These are phyloP conservation scores for Danielozyma ontarioensis DNA, from an alignment of 805 yeast genomes.

Conservation along the genomic window DNA sequence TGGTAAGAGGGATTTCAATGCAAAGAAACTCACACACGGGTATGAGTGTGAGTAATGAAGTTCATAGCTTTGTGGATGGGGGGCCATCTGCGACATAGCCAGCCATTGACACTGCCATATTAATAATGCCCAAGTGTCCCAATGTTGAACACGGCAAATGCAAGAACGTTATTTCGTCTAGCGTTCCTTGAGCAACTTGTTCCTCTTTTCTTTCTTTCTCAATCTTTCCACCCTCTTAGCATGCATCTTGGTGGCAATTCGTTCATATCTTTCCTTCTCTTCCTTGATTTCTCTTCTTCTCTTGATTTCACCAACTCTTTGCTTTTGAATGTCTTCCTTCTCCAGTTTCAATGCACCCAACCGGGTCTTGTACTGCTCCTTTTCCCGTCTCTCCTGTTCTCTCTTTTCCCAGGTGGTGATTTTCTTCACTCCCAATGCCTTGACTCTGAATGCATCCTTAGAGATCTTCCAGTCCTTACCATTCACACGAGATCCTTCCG, in stretches of 20 bases:
- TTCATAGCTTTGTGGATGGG: too few relatives aligned
- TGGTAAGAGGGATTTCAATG: too few relatives aligned
- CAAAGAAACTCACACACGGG: too few relatives aligned
- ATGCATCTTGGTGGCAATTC: slow-evolving; percentile 81
- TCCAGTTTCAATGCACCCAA: slow-evolving; percentile 73
- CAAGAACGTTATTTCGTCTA: too few relatives aligned
- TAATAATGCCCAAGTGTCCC: too few relatives aligned
- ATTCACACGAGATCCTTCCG: slow-evolving; percentile 48
- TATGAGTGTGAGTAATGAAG: too few relatives aligned
- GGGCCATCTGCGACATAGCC: too few relatives aligned
- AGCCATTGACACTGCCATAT: too few relatives aligned
- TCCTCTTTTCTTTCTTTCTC: slow-evolving; percentile 89
- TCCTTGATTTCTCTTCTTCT: slow-evolving; percentile 76
- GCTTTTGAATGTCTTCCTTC: slow-evolving; percentile 56
- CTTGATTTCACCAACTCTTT: slow-evolving; percentile 52
- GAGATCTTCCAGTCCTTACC: slow-evolving; percentile 72
- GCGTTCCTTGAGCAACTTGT: slow-evolving; percentile 89
- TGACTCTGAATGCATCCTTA: slow-evolving; percentile 64
- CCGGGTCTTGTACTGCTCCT: slow-evolving; percentile 62
- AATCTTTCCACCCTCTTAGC: slow-evolving; percentile 87
- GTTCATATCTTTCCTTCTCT: slow-evolving; percentile 84
- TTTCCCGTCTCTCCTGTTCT: slow-evolving; percentile 60
- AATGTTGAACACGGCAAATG: too few relatives aligned
- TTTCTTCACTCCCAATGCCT: slow-evolving; percentile 50
- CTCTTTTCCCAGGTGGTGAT: slow-evolving; percentile 58